These are phyloP conservation scores for Fusarium neocosmosporiellum DNA, from an alignment of 2,329 filamentous ascomycete genomes.

Conservation along the genomic window DNA sequence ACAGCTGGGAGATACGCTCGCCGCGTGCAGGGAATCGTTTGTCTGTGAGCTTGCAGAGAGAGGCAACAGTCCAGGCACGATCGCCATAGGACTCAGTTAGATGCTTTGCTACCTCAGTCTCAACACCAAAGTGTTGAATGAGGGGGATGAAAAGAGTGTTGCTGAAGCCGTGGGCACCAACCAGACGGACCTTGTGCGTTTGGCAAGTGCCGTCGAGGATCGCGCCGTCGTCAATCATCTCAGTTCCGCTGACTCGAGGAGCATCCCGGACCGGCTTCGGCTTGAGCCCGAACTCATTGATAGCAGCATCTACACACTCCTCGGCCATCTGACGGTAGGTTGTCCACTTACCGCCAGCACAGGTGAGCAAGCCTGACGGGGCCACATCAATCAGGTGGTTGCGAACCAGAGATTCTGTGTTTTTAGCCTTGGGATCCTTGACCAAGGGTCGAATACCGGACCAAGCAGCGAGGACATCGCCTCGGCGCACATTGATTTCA, in stretches of 20 bases:
- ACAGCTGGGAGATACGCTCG: constrained; percentile 80
- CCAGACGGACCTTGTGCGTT: constrained; percentile 82
- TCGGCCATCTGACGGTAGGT: constrained; percentile 95
- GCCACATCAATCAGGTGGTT: constrained; percentile 87
- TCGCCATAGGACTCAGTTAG: constrained; percentile 90
- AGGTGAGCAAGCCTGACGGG: constrained; percentile 83
- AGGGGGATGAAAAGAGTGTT: constrained; percentile 94
- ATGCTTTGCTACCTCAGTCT: constrained; percentile 92
- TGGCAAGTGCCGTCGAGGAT: constrained; percentile 76
- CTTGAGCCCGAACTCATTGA: constrained; percentile 73
- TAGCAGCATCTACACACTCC: constrained; percentile 85
- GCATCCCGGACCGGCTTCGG: constrained; percentile 68
- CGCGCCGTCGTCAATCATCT: constrained; percentile 76
- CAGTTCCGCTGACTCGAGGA: constrained; percentile 76
- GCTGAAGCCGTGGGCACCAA: constrained; percentile 88
- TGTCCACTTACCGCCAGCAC: constrained; percentile 92
- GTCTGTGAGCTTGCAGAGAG: constrained; percentile 80
- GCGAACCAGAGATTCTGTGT: constrained; percentile 87
- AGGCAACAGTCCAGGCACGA: constrained; percentile 89
- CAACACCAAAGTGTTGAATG: constrained; percentile 91
- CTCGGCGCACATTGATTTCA: constrained; percentile 85
- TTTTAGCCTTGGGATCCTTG: constrained; percentile 85
- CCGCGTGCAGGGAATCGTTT: constrained; percentile 86
- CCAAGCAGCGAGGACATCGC: constrained; percentile 91
- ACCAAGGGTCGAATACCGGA: constrained; percentile 88